Evolutionary conservation across 2,329 filamentous ascomycete genomes (phyloP), one percentile per base, ranked within the genome.

Genomic region (Westerdykella ornata): DNA sequence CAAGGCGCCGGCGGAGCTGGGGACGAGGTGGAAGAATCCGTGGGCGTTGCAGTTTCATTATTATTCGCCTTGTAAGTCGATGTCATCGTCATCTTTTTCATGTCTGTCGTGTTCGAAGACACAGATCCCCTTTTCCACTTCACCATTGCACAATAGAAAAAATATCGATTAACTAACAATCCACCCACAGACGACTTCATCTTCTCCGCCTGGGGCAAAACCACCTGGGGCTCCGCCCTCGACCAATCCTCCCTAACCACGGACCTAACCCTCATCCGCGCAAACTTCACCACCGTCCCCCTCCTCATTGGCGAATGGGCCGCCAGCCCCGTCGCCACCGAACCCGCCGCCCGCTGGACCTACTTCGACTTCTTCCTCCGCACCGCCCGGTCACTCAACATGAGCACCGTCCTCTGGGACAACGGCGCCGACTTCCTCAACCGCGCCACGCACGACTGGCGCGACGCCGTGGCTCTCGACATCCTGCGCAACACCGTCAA

Each of bases 1-100:
- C 50, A 59, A 70, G 44, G 61, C 61, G 8, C 73, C 74, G 0
- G 57, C 60, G 1, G 30, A 33, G 12, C 30, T 33, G 13, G 68
- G 71, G 20, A 34, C 48, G 4, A 62, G 56, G 39, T 74, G 72
- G 31, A 68, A 69, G 11, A 77, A 78, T 43, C 77, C 77, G 0
- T 80, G 75, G 70, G 76, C 73, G 0, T 68, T 81, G 20, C 77
- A 81, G 53, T 80, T 77, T 53, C 78, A 81, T 52, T 80, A 80
- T 59, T 81, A 81, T 60, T 72, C 68, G 7, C 76, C 75, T 9
- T 78, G 74, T 60, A 71, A 72, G 56, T 49, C 20, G 16, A 8
- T 18, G 5, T n/a, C 19, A 22, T 31, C 30, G 33, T 22, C 18
- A 19, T 29, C 33, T 15, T 37, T 45, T 71, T 15, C 26, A 12